Base-by-base conservation (phyloP, 176 grass and related monocot genomes). In the Eleusine indica region DNA sequence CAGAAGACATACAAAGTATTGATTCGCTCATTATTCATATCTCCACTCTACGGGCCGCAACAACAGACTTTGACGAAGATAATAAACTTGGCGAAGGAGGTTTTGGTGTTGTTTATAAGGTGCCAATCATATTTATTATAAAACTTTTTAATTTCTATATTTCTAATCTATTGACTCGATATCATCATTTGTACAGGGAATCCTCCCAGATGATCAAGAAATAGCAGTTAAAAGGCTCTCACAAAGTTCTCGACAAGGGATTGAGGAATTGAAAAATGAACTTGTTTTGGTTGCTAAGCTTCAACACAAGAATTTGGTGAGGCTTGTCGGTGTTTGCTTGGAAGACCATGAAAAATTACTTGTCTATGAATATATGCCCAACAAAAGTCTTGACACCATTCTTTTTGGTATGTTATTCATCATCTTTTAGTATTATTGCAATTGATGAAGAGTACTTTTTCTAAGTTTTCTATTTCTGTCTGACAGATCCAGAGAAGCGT, bases 301-400 rank as follows among this genome's bases (percentile, higher is more conserved):
- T 81, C 88, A 86, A 79, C 92, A 97, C 70, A 94, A 79, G 74
- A 97, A 97, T 94, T 84, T 97, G 74, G 90, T 97, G 28, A 93
- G 85, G 52, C 82, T 94, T 80, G 13, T 94, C 5, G 94, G 91
- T 39, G 91, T 94, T 76, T 97, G 89, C 82, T 85, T 97, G 85
- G 87, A 90, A 61, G 89, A 92, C 47, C 75, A 92, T 30, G 94
- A 97, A 79, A 97, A 72, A 73, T 38, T 97, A 62, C 89, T 97
- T 77, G 85, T 92, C 29, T 87, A 90, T 28, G 88, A 90, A 25
- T 90, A 86, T 73, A 78, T 94, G 76, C 87, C 89, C 22, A 98
- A 98, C 62, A 93, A 86, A 95, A 98, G 95, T 83, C 91, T 98
- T 1, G 89, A 95, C 72, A 93, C 35, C 13, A 64, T 90, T 91